Percentiles rank a stretch among this genome's conserved stretches.
Evolutionary conservation across 176 grass and related monocot genomes (phyloP).

Genomic region (Oryza meyeriana): DNA sequence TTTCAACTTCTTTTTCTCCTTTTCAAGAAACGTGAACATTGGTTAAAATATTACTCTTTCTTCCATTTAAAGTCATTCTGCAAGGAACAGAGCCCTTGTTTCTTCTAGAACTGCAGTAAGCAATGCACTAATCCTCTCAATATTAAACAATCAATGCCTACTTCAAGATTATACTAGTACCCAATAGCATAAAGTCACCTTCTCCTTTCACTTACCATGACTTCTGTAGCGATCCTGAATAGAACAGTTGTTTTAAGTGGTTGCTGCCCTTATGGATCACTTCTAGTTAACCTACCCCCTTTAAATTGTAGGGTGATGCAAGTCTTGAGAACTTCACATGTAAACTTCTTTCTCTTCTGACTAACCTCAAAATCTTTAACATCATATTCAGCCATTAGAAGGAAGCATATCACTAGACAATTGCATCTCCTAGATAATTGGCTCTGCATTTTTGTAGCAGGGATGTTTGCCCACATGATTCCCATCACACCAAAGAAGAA

Average conservation of each 20-base stretch:
- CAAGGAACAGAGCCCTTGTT: neutral
- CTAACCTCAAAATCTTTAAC: neutral
- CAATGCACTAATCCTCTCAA: neutral
- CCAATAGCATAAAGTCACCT: neutral
- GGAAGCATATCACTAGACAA: neutral
- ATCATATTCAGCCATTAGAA: neutral
- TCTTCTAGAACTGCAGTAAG: neutral
- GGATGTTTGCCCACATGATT: neutral
- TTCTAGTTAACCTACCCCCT: conserved; percentile 1
- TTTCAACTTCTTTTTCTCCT: neutral
- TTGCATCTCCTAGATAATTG: neutral
- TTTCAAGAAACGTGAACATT: neutral
- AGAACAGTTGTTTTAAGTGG: conserved; percentile 1
- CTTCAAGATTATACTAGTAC: neutral
- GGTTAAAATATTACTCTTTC: neutral
- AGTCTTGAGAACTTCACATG: neutral
- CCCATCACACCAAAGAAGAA: conserved; percentile 13
- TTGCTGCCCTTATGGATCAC: conserved; percentile 10
- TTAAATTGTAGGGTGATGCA: neutral
- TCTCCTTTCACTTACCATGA: neutral
- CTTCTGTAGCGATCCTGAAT: neutral
- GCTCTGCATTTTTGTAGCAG: neutral
- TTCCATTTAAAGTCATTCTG: conserved; percentile 7
- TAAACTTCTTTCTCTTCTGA: neutral
- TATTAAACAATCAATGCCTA: neutral